phyloP scores from a whole-genome alignment of 345 rosid species.

The Salix dunnii region DNA sequence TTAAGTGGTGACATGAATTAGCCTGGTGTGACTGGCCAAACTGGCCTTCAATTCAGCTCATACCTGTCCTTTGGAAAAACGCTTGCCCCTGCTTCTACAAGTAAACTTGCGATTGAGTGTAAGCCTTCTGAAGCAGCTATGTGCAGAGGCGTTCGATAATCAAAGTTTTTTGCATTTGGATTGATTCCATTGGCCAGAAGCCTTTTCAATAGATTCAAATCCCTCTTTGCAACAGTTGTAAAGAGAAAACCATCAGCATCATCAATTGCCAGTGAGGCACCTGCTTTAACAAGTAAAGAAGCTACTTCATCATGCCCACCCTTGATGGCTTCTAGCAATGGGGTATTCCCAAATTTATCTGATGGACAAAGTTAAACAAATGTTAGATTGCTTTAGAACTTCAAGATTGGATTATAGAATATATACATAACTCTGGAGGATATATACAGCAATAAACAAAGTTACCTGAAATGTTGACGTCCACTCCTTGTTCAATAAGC shows the following conservation, averaged over 20 bases:
- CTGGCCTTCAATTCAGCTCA: too few species aligned
- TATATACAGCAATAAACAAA: not conserved
- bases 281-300: slow-evolving; percentile 50
- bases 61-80: slow-evolving; percentile 73
- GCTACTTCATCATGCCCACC: slow-evolving; percentile 61
- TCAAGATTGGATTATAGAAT: too few species aligned
- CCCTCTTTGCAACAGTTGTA: slow-evolving; percentile 49
- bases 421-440: too few species aligned
- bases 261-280: slow-evolving; percentile 52
- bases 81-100: slow-evolving; percentile 68
- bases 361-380: not conserved
- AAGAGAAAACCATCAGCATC: slow-evolving; percentile 71
- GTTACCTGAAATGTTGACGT: slow-evolving; percentile 45
- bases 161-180: slow-evolving; percentile 69
- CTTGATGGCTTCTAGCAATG: slow-evolving; percentile 77
- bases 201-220: slow-evolving; percentile 54
- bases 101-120: slow-evolving; percentile 40
- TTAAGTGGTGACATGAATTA: not conserved
- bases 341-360: slow-evolving; percentile 74
- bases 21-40: too few species aligned
- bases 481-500: slow-evolving; percentile 59
- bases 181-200: slow-evolving; percentile 53
- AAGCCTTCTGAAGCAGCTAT: slow-evolving; percentile 75
- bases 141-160: slow-evolving; percentile 71
- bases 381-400: too few species aligned